Evolutionary conservation across 805 yeast species (phyloP).

Genomic region (Kockiozyma suomiensis): DNA sequence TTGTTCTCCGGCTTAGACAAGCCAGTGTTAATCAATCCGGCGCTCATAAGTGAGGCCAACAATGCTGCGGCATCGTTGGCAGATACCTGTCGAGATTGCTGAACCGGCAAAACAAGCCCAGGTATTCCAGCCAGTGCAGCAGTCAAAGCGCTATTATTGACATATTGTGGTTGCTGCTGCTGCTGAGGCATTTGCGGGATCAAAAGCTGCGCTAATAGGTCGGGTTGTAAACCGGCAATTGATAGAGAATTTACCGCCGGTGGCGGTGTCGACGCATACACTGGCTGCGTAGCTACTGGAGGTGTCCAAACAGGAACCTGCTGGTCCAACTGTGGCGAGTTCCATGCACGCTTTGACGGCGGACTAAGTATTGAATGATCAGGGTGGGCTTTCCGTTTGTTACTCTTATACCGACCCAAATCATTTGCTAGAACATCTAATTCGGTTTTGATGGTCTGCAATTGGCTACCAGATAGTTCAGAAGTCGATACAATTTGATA

Average conservation of each 20-base stretch:
- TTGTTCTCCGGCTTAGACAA: neutral
- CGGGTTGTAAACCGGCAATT: constrained; percentile 9
- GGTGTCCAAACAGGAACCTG: constrained; percentile 15
- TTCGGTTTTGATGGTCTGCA: constrained; percentile 24
- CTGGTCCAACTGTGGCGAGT: constrained; percentile 5
- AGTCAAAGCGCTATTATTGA: neutral
- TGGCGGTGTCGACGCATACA: neutral
- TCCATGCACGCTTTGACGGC: constrained; percentile 25
- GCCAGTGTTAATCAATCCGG: constrained; percentile 36
- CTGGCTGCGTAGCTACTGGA: constrained; percentile 10
- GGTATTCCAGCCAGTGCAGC: constrained; percentile 11
- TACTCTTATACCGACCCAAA: neutral
- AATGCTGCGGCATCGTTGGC: constrained; percentile 25
- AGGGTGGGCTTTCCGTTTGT: constrained; percentile 23
- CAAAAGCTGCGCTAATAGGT: constrained; percentile 21
- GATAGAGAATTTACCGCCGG: neutral
- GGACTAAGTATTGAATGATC: constrained; percentile 4
- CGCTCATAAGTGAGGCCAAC: constrained; percentile 36
- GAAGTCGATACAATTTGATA: constrained; percentile 27
- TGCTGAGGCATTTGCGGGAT: constrained; percentile 6
- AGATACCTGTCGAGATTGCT: constrained; percentile 5
- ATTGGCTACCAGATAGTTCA: constrained; percentile 29
- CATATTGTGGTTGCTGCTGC: constrained; percentile 2
- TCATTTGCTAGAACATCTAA: constrained; percentile 20
- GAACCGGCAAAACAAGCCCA: neutral